Percentiles rank a stretch among this genome's conserved stretches.
phyloP scores from a whole-genome alignment of 805 yeast genomes.

The Starmerella sp. region DNA sequence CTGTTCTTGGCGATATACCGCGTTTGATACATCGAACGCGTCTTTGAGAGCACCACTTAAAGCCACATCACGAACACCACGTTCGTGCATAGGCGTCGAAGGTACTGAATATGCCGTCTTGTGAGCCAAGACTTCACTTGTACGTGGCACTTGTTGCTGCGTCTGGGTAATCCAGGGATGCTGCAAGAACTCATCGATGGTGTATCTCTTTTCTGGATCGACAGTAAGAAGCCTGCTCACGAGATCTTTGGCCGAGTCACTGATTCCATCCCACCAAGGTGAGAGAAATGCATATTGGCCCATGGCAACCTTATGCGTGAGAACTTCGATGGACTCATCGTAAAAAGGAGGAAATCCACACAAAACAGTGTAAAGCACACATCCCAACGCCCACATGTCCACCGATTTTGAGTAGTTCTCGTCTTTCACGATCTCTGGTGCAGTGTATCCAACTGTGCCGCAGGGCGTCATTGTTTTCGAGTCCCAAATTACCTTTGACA shows the following conservation, averaged over 20 bases:
- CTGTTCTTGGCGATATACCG: conserved; percentile 71
- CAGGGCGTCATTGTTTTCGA: conserved; percentile 92
- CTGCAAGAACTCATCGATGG: conserved; percentile 56
- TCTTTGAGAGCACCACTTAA: conserved; percentile 75
- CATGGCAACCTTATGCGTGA: conserved; percentile 67
- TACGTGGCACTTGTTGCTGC: conserved; percentile 13
- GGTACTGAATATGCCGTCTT: conserved; percentile 6
- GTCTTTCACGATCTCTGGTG: conserved; percentile 94
- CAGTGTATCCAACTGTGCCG: conserved; percentile 97
- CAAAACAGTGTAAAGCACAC: conserved; percentile 81
- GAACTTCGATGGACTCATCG: conserved; percentile 62
- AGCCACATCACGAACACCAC: conserved; percentile 35
- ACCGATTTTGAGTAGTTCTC: conserved; percentile 87
- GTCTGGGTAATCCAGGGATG: conserved; percentile 62
- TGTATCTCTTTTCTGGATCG: conserved; percentile 54
- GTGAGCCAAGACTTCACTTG: conserved; percentile 13
- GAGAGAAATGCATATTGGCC: conserved; percentile 66
- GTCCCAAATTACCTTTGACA: conserved; percentile 82
- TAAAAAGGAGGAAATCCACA: conserved; percentile 98
- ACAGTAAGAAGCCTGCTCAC: conserved; percentile 59
- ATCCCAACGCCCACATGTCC: conserved; percentile 98
- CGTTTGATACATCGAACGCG: conserved; percentile 76
- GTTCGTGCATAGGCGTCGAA: conserved; percentile 18
- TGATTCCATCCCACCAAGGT: conserved; percentile 87
- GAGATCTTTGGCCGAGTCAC: conserved; percentile 55